Percentiles rank a stretch among this genome's conserved stretches.
Conservation (phyloP, 306 rosid genomes). For the peach (Prunus persica) region Prunus_persica_NCBIv2 NC_034015.1:12735501-12736000, state of each 20-base stretch:
- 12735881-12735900: constrained; percentile 68
- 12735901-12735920: constrained; percentile 68
- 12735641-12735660: constrained; percentile 76
- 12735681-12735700: constrained; percentile 42
- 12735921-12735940: constrained; percentile 55
- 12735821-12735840: constrained; percentile 8
- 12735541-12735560: constrained; percentile 52
- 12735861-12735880: constrained; percentile 47
- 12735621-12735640: constrained; percentile 72
- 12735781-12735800: constrained; percentile 18
- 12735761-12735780: constrained; percentile 16
- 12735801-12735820: constrained; percentile 11
- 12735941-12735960: constrained; percentile 48
- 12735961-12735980: constrained; percentile 61
- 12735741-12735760: constrained; percentile 18
- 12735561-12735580: constrained; percentile 56
- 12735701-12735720: constrained; percentile 39
- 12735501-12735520: constrained; percentile 61
- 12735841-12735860: constrained; percentile 28
- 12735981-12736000: constrained; percentile 87
- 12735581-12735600: constrained; percentile 60
- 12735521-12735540: constrained; percentile 81
- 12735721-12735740: constrained; percentile 15
- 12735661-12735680: constrained; percentile 51
- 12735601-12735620: constrained; percentile 60